phyloP scores from a whole-genome alignment of 495 filamentous ascomycete genomes.

The Rostrohypoxylon terebratum region DNA sequence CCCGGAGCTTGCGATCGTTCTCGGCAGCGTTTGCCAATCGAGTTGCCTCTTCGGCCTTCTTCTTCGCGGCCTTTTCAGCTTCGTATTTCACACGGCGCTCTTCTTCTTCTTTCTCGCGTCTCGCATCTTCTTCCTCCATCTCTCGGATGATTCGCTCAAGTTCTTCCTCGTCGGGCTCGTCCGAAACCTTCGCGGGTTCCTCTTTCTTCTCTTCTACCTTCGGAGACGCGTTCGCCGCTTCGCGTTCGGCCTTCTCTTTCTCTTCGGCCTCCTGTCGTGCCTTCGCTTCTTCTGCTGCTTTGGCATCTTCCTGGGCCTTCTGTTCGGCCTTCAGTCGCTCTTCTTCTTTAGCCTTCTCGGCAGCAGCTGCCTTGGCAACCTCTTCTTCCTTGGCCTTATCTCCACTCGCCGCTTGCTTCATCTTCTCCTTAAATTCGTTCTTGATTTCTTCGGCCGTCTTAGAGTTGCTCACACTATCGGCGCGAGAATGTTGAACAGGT shows the following conservation, averaged over 20 bases:
- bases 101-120: conserved; percentile 64
- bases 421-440: conserved; percentile 64
- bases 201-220: conserved; percentile 62
- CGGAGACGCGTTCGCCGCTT: conserved; percentile 53
- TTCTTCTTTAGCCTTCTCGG: conserved; percentile 51
- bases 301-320: conserved; percentile 78
- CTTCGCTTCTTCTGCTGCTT: conserved; percentile 73
- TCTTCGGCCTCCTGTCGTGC: conserved; percentile 65
- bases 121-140: conserved; percentile 65
- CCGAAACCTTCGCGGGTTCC: conserved; percentile 51
- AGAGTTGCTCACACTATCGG: conserved; percentile 56
- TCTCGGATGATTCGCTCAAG: conserved; percentile 62
- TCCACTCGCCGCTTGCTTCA: conserved; percentile 56
- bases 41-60: conserved; percentile 67
- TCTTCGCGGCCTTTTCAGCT: conserved; percentile 71
- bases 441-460: conserved; percentile 65
- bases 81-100: conserved; percentile 61
- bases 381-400: conserved; percentile 58
- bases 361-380: conserved; percentile 55
- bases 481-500: conserved; percentile 61
- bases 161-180: conserved; percentile 55
- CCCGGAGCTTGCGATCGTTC: conserved; percentile 68
- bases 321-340: conserved; percentile 48
- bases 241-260: conserved; percentile 58
- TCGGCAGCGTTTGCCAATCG: conserved; percentile 57